Conservation (phyloP, 345 rosid species). For the Populus alba region DNA sequence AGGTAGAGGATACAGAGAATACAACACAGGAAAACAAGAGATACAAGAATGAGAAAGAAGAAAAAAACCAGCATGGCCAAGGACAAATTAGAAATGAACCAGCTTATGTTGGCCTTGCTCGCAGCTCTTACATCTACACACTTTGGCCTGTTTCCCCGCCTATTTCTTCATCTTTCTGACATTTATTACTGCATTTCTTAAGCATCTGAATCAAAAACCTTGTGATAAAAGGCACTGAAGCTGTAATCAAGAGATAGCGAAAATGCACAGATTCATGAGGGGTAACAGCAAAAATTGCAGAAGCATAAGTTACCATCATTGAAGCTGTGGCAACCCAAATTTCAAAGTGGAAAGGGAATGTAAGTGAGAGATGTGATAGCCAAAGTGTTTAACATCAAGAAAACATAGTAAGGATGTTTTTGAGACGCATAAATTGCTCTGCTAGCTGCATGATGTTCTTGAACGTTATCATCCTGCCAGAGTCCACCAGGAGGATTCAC, state of each 20-base stretch:
- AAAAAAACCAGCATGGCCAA: too few relatives aligned
- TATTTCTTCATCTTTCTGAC: too few relatives aligned
- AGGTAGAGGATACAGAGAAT: too few relatives aligned
- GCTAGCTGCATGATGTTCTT: neutral
- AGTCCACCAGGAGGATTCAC: too few relatives aligned
- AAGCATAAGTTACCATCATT: conserved; percentile 24
- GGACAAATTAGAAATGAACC: too few relatives aligned
- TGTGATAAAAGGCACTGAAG: conserved; percentile 6
- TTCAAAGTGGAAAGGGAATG: conserved; percentile 28
- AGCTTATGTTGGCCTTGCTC: too few relatives aligned
- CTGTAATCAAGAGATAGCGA: conserved; percentile 20
- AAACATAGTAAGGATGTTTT: conserved; percentile 20
- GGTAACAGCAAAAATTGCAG: conserved; percentile 26
- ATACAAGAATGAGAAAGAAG: too few relatives aligned
- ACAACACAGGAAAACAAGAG: too few relatives aligned
- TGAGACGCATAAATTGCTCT: conserved; percentile 16
- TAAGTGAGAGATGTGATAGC: conserved; percentile 13
- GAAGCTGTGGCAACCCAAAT: conserved; percentile 12
- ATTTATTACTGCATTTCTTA: too few relatives aligned
- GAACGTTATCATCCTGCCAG: conserved; percentile 16
- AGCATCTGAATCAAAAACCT: too few relatives aligned
- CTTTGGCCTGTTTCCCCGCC: too few relatives aligned
- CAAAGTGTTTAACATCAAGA: conserved; percentile 24
- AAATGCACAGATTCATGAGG: conserved; percentile 15
- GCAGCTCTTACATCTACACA: too few relatives aligned